Evolutionary conservation across 148 eudicot genomes (phyloP).

Genomic region (Talinum fruticosum): DNA sequence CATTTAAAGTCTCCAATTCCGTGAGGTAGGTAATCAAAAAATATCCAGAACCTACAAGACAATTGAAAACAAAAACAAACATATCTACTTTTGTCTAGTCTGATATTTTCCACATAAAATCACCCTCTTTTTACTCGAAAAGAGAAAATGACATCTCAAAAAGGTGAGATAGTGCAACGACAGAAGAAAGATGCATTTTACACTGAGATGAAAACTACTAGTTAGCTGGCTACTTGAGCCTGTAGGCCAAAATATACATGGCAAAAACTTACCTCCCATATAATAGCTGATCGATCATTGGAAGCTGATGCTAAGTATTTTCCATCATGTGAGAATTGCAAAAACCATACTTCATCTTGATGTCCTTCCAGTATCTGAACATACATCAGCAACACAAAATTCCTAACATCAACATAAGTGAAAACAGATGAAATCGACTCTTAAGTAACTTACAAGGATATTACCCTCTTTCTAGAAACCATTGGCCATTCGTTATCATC

Average conservation of each 20-base stretch:
- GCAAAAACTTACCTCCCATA: slow-evolving; percentile 59
- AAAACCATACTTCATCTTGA: slow-evolving; percentile 61
- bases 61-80: neutral
- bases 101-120: neutral
- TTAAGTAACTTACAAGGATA: no score
- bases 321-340: slow-evolving; percentile 67
- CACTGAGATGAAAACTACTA: neutral
- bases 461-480: no score
- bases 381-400: neutral
- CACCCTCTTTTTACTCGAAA: neutral
- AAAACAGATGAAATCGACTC: neutral
- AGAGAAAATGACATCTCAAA: neutral
- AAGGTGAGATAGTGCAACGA: neutral
- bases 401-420: neutral
- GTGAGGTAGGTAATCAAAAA: neutral
- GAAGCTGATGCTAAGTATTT: slow-evolving; percentile 70
- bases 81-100: neutral
- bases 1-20: neutral
- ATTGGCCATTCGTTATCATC: no score
- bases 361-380: slow-evolving; percentile 49
- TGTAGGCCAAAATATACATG: neutral
- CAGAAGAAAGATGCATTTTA: neutral
- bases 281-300: slow-evolving; percentile 45
- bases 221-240: neutral
- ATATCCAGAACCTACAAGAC: neutral